phyloP scores from a whole-genome alignment of 768 basidiomycete species.

The Kwoniella dejecticola region DNA sequence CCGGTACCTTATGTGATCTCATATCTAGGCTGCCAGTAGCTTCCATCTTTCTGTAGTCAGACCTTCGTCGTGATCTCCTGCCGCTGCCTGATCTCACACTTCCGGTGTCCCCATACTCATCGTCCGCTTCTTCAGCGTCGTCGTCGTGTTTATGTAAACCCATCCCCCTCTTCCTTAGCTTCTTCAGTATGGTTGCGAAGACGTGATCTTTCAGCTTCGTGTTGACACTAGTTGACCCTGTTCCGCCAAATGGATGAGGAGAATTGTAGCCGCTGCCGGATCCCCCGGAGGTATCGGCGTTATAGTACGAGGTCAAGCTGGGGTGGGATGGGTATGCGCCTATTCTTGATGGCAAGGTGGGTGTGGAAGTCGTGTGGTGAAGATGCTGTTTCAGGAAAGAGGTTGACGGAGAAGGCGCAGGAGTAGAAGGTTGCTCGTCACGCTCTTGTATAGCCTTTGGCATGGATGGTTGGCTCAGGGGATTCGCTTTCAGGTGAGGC shows the following conservation, averaged over 20 bases:
- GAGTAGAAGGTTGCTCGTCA: slow-evolving; percentile 32
- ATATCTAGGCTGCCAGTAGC: slow-evolving; percentile 29
- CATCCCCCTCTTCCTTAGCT: slow-evolving; percentile 42
- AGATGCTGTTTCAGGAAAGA: slow-evolving; percentile 24
- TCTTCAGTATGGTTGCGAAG: slow-evolving; percentile 80
- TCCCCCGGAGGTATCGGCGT: not conserved
- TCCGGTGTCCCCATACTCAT: slow-evolving; percentile 54
- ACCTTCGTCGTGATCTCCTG: slow-evolving; percentile 1
- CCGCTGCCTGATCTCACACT: not conserved
- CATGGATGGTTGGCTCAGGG: slow-evolving; percentile 20
- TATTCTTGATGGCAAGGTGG: slow-evolving; percentile 33
- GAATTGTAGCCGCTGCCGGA: slow-evolving; percentile 31
- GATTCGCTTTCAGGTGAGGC: slow-evolving; percentile 17
- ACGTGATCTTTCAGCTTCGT: slow-evolving; percentile 93
- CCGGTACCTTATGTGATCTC: not conserved
- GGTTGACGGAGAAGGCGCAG: slow-evolving; percentile 36
- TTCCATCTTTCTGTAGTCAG: not conserved
- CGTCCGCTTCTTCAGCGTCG: slow-evolving; percentile 50
- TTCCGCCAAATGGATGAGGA: slow-evolving; percentile 69
- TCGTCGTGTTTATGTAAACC: slow-evolving; percentile 50
- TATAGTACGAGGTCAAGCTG: slow-evolving; percentile 4
- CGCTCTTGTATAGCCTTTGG: slow-evolving; percentile 33
- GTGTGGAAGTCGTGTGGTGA: slow-evolving; percentile 51
- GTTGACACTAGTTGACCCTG: slow-evolving; percentile 90
- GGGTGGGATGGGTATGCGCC: slow-evolving; percentile 2